Base-by-base conservation (phyloP, 2,329 filamentous ascomycete genomes). In the Colletotrichum horii region DNA sequence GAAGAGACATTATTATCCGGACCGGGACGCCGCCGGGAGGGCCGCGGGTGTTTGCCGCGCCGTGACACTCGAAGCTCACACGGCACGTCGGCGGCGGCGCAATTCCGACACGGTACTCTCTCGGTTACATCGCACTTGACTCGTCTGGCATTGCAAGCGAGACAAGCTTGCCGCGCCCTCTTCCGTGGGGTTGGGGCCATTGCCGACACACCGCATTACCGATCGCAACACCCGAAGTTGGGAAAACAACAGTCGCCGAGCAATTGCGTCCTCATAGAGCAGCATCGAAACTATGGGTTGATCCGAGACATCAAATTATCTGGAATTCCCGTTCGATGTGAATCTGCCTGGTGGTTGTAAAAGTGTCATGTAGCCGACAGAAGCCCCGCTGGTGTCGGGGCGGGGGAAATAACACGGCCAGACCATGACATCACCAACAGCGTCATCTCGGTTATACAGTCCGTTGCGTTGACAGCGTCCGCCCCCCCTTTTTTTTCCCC, bases 121-220 rank as follows among this genome's bases (percentile, higher is more conserved):
- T 84, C 82, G 30, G 79, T 83, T 60, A 84, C 83, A 77, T 84
- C 80, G 78, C 83, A 84, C n/a, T 79, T 80, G 56, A 84, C 82
- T 14, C 83, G 79, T 11, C 83, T 80, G 43, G 79, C 74, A 77
- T 84, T 84, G 79, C 83, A 84, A 61, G 81, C 78, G 60, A 81
- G 81, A 72, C 83, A 84, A 24, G 83, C 83, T 68, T 83, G 83
- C 70, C 83, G 84, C 8, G 83, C 83, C 32, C 83, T 80, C 32
- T 80, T 80, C 67, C 82, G 81, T 22, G 26, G 26, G 24, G 38
- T 64, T 30, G 70, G 70, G 3, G 61, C 30, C 69, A 66, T 71
- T 36, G 19, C 60, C 61, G 61, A 22, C 24, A 3, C 6, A 26
- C 1, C 24, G 1, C 3, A 58, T 58, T 58, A 28, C 55, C 55